phyloP scores from a whole-genome alignment of 495 filamentous ascomycete species.

The Neurospora cerealis region DNA sequence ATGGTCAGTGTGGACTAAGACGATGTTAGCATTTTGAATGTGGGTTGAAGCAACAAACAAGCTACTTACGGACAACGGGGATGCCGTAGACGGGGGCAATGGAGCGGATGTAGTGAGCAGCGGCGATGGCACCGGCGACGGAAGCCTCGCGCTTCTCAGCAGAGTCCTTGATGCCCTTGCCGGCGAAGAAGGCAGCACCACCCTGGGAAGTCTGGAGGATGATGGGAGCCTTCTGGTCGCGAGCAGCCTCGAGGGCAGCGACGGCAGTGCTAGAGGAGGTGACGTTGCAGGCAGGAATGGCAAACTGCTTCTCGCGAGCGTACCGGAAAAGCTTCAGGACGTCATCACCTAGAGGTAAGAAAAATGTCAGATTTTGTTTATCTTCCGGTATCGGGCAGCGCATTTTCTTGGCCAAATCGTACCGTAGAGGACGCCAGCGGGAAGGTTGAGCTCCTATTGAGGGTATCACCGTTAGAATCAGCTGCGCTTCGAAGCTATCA shows the following conservation, averaged over 20 bases:
- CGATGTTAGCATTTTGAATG: not conserved
- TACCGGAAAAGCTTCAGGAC: constrained; percentile 79
- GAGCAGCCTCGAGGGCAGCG: constrained; percentile 83
- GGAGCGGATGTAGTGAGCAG: constrained; percentile 85
- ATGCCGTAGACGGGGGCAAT: constrained; percentile 82
- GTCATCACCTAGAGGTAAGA: constrained; percentile 53
- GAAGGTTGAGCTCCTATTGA: constrained; percentile 2
- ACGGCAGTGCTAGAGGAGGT: constrained; percentile 88
- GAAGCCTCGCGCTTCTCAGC: constrained; percentile 67
- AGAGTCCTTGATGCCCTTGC: constrained; percentile 82
- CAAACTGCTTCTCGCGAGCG: constrained; percentile 72
- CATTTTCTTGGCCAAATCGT: not conserved
- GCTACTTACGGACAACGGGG: constrained; percentile 81
- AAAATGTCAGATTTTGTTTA: not conserved
- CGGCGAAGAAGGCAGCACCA: constrained; percentile 88
- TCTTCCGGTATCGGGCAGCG: constrained; percentile 3
- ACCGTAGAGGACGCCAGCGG: constrained; percentile 8
- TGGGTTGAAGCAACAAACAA: not conserved
- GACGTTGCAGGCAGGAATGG: constrained; percentile 79
- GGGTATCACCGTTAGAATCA: not conserved
- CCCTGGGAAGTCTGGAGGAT: constrained; percentile 89
- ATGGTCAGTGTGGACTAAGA: constrained; percentile 47
- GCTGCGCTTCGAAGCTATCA: not conserved
- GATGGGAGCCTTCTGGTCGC: constrained; percentile 78
- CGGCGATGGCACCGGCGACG: constrained; percentile 78